A percentile compares a stretch with the other conserved stretches of the same genome.
Conservation (phyloP, 495 filamentous ascomycete species). For the Penicillium soppii region DNA sequence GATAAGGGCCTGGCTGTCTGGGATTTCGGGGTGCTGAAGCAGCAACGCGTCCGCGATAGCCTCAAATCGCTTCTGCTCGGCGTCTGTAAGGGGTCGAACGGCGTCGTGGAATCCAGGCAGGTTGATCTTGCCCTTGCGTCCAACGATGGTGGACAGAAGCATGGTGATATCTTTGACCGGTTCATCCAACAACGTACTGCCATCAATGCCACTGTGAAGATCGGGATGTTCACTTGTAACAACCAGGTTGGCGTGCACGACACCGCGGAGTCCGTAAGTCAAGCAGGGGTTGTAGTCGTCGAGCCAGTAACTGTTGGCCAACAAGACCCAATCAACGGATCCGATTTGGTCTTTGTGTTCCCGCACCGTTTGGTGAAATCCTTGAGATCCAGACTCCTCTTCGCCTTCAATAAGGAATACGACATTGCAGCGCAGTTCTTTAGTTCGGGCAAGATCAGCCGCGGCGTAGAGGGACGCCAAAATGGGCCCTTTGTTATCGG, state of each 20-base stretch:
- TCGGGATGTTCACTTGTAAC: slow-evolving; percentile 84
- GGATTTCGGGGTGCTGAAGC: slow-evolving; percentile 64
- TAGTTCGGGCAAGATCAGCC: slow-evolving; percentile 76
- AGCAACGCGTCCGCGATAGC: slow-evolving; percentile 78
- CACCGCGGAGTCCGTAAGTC: slow-evolving; percentile 92
- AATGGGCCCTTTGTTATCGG: slow-evolving; percentile 95
- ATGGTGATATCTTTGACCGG: slow-evolving; percentile 86
- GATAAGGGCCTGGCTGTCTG: slow-evolving; percentile 66
- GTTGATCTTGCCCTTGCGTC: slow-evolving; percentile 54
- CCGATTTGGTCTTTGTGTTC: slow-evolving; percentile 82
- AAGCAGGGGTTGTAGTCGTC: slow-evolving; percentile 93
- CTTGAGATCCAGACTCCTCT: slow-evolving; percentile 89
- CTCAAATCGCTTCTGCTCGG: slow-evolving; percentile 78
- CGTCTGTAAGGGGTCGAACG: slow-evolving; percentile 69
- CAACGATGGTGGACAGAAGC: slow-evolving; percentile 75
- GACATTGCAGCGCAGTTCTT: slow-evolving; percentile 78
- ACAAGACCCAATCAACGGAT: slow-evolving; percentile 84
- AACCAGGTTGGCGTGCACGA: slow-evolving; percentile 87
- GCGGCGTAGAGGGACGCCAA: slow-evolving; percentile 91
- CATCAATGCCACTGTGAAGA: slow-evolving; percentile 93
- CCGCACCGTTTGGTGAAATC: slow-evolving; percentile 78
- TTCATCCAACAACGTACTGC: slow-evolving; percentile 82
- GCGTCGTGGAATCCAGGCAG: slow-evolving; percentile 83
- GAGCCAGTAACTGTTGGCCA: slow-evolving; percentile 98
- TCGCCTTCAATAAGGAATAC: slow-evolving; percentile 95